Conservation (phyloP, 768 basidiomycete species). For the Pleurotus sapidus region DNA sequence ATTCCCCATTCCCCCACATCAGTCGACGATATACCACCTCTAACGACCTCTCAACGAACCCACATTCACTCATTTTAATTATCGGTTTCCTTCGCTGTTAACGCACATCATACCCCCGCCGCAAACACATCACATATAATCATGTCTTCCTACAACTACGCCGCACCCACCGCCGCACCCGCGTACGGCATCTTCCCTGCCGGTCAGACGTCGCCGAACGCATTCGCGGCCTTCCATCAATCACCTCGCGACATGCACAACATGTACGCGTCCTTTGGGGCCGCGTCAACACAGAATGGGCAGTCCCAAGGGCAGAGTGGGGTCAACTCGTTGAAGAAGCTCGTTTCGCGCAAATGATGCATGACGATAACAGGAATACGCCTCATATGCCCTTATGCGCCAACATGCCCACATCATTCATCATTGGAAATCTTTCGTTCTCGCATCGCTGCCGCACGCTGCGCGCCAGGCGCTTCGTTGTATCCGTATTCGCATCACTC, state of each 20-base stretch:
- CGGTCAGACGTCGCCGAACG: conserved; percentile 52
- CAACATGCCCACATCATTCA: neutral
- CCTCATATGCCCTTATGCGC: too few relatives aligned
- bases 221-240: conserved; percentile 54
- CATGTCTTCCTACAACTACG: conserved; percentile 48
- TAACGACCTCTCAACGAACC: conserved; percentile 7
- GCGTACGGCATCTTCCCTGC: conserved; percentile 60
- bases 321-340: conserved; percentile 27
- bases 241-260: conserved; percentile 58
- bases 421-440: conserved; percentile 13
- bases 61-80: conserved; percentile 1
- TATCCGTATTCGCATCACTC: conserved; percentile 7
- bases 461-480: conserved; percentile 8
- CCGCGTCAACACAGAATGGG: conserved; percentile 17
- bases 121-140: conserved; percentile 16
- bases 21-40: neutral
- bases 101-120: conserved; percentile 5
- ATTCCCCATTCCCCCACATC: neutral
- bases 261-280: conserved; percentile 53
- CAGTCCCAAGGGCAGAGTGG: conserved; percentile 20
- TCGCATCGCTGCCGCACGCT: conserved; percentile 2
- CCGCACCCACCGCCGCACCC: conserved; percentile 47
- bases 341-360: conserved; percentile 26
- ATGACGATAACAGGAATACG: too few relatives aligned
- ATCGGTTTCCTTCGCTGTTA: conserved; percentile 1